Base-by-base conservation (phyloP, 2,329 filamentous ascomycete species). In the Cryphonectria nitschkei region DNA sequence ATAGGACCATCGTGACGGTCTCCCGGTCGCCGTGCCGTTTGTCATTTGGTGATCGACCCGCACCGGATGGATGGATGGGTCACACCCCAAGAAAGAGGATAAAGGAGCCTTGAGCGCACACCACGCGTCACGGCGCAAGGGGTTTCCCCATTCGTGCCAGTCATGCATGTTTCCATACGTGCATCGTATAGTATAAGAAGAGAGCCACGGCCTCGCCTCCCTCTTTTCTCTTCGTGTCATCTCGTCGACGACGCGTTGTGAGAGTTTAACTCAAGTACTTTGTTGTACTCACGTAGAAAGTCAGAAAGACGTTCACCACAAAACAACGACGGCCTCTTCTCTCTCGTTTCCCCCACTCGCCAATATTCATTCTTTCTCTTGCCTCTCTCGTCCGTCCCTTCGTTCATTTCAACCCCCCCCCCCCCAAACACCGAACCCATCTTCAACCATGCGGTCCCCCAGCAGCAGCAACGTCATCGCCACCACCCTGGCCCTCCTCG, bases 401-500 rank as follows among this genome's bases (percentile, higher is more conserved):
- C 46, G 46, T 39, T 39, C 58, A 9, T n/a, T 64, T 16, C 2
- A 3, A 2, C 16, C n/a, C 61, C 26, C 26, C 26, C 26, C 26
- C 26, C 26, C 26, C 26, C 26, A 26, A 13, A 9, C 22, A 50
- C 39, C 19, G 13, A 19, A 41, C 37, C 16, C 8, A 34, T 4
- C 3, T 26, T 19, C 37, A 1, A 61, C 13, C 14, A 68, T 68
- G 66, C 66, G 26, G 1, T 62, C 56, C 41, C 14, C 34, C 5
- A 26, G n/a, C 56, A 39, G 34, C 34, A 34, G 34, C 26, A 26
- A 37, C 37, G 14, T 56, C 22, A n/a, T 62, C 54, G 8, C 56
- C 58, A 34, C 54, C 54, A n/a, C n/a, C 56, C 56, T 68, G 19
- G 56, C 41, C 66, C 26, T 68, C 56, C 56, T 68, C 41, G 39